Percentiles rank a stretch among this genome's conserved stretches.
Evolutionary conservation across 306 rosid genomes (phyloP).

Genomic region (Cucumis hystrix): DNA sequence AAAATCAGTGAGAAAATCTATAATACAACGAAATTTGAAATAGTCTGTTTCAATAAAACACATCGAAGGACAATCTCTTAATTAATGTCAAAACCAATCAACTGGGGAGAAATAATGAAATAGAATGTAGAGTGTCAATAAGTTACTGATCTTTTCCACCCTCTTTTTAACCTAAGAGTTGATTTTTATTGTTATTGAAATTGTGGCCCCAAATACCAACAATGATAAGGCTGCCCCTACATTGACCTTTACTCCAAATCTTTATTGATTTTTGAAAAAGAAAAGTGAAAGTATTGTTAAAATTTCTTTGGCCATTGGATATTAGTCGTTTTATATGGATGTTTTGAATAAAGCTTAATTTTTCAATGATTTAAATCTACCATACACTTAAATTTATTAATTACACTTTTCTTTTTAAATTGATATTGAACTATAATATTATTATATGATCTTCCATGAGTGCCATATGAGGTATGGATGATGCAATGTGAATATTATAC

Average conservation of each 20-base stretch:
- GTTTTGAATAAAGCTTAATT: not conserved
- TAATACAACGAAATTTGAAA: too few species aligned
- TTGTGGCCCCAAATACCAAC: not conserved
- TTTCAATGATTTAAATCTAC: not conserved
- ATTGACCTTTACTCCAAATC: not conserved
- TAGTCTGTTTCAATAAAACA: too few species aligned
- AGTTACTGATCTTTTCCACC: not conserved
- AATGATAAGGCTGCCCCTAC: not conserved
- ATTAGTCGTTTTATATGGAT: not conserved
- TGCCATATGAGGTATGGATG: not conserved
- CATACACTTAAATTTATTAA: not conserved
- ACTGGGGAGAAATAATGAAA: too few species aligned
- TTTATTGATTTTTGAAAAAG: not conserved
- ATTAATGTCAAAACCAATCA: too few species aligned
- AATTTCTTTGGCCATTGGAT: not conserved
- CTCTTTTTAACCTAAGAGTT: not conserved
- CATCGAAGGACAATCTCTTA: too few species aligned
- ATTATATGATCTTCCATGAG: not conserved
- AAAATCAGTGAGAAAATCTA: too few species aligned
- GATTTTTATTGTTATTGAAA: not conserved
- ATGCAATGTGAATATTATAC: not conserved
- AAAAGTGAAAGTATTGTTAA: not conserved
- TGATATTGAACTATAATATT: not conserved
- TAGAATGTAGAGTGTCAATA: too few species aligned
- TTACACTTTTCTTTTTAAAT: not conserved